A percentile compares a stretch with the other conserved stretches of the same genome.
Conservation (phyloP, 1,284 basidiomycete species). For the Cutaneotrichosporon dermatis region DNA sequence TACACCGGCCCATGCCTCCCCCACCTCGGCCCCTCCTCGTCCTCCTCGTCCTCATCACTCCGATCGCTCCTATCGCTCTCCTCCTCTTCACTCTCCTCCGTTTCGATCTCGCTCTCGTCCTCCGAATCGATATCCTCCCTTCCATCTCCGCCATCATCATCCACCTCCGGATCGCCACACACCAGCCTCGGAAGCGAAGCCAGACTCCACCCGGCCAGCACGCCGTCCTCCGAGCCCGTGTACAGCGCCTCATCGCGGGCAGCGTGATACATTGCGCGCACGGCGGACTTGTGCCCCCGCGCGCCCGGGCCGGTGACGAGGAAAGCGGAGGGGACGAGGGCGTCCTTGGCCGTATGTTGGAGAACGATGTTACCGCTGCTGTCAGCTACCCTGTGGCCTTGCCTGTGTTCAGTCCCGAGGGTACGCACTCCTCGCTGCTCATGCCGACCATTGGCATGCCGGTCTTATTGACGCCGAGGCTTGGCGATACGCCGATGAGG, state of each 20-base stretch:
- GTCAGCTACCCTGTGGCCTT: background rate
- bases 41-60: slow-evolving; percentile 7
- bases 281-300: slow-evolving; percentile 47
- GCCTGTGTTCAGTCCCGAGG: too few species aligned
- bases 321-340: slow-evolving; percentile 41
- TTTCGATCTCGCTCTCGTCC: slow-evolving; percentile 38
- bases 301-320: slow-evolving; percentile 35
- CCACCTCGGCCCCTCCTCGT: background rate
- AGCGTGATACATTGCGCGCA: slow-evolving; percentile 46
- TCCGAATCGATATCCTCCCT: slow-evolving; percentile 30
- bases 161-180: slow-evolving; percentile 40
- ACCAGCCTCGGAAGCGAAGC: slow-evolving; percentile 30
- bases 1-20: background rate
- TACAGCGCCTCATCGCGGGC: slow-evolving; percentile 44
- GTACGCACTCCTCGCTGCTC: slow-evolving; percentile 44
- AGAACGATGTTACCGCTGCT: slow-evolving; percentile 46
- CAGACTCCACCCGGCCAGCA: slow-evolving; percentile 48
- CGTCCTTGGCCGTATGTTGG: slow-evolving; percentile 29
- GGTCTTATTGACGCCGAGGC: slow-evolving; percentile 35
- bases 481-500: slow-evolving; percentile 43
- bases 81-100: slow-evolving; percentile 24
- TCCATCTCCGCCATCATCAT: slow-evolving; percentile 40
- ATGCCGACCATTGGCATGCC: slow-evolving; percentile 39
- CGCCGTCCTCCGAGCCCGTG: slow-evolving; percentile 49
- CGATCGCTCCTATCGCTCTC: slow-evolving; percentile 18